Conservation (phyloP, 2,329 filamentous ascomycete species). For the Teratosphaeria viscida region DNA sequence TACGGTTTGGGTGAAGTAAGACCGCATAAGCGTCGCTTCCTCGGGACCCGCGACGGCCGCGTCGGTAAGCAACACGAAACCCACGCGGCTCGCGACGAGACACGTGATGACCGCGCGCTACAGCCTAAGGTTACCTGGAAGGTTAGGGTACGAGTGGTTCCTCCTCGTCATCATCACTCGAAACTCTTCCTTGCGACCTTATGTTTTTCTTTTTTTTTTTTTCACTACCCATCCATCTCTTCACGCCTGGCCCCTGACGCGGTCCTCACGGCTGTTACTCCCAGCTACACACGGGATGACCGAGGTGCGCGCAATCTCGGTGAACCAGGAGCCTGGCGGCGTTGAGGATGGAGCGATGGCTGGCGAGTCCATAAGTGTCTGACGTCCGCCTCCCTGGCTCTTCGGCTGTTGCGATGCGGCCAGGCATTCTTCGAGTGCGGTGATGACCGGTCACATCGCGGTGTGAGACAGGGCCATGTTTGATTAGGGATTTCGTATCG, state of each 20-base stretch:
- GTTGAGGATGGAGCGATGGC: background rate
- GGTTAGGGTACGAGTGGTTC: no score
- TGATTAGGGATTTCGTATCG: background rate
- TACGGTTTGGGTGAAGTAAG: background rate
- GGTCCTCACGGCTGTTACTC: background rate
- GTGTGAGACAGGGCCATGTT: background rate
- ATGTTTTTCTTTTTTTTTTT: background rate
- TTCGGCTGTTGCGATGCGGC: background rate
- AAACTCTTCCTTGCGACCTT: background rate
- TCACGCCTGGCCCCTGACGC: background rate
- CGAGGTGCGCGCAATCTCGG: background rate
- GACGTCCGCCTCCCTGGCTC: background rate
- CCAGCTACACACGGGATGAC: background rate
- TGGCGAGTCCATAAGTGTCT: background rate
- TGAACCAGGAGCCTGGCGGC: background rate
- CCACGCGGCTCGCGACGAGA: background rate
- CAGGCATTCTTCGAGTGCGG: background rate
- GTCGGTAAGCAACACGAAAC: background rate
- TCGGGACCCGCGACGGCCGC: background rate
- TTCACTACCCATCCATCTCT: no score
- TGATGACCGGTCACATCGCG: background rate
- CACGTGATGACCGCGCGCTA: background rate
- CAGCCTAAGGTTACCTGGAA: no score
- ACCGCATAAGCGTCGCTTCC: background rate
- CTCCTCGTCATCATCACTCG: no score